phyloP scores from a whole-genome alignment of 1,284 basidiomycete genomes.

The Thelephora terrestris region DNA sequence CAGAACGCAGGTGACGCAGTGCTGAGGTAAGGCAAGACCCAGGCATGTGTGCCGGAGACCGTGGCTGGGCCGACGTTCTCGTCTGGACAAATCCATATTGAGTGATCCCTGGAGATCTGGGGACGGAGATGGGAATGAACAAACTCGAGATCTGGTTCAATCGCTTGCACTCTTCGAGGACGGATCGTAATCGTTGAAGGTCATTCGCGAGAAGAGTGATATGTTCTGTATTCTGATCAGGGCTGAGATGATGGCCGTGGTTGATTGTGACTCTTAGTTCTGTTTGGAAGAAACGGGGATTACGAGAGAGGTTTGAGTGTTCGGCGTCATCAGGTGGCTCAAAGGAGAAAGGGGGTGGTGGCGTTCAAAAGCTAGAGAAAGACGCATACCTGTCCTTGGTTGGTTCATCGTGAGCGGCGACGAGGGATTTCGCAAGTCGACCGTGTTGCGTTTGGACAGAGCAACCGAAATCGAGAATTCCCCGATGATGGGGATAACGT shows the following conservation, averaged over 20 bases:
- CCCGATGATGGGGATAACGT: slow-evolving; percentile 38
- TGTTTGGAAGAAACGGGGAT: slow-evolving; percentile 3
- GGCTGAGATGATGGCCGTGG: slow-evolving; percentile 24
- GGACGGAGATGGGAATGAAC: slow-evolving; percentile 5
- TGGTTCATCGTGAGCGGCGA: slow-evolving; percentile 11
- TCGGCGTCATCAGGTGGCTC: neutral
- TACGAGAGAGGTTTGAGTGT: neutral
- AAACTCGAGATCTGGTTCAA: slow-evolving; percentile 32
- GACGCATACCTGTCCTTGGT: slow-evolving; percentile 17
- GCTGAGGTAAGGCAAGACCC: slow-evolving; percentile 11
- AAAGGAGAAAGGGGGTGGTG: neutral
- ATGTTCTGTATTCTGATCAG: slow-evolving; percentile 14
- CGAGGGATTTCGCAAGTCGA: slow-evolving; percentile 14
- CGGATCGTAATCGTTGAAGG: slow-evolving; percentile 30
- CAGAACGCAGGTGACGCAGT: slow-evolving; percentile 3
- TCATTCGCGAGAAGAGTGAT: slow-evolving; percentile 37
- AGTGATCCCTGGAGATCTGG: neutral
- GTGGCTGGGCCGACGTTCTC: neutral
- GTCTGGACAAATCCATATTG: neutral
- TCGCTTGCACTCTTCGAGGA: slow-evolving; percentile 40
- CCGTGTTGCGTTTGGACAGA: slow-evolving; percentile 27
- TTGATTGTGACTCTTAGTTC: slow-evolving; percentile 38
- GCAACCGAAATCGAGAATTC: slow-evolving; percentile 45
- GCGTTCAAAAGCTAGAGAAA: neutral
- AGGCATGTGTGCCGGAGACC: slow-evolving; percentile 6